Base-by-base conservation (phyloP, 768 basidiomycete genomes). In the Tremella mesenterica region DNA sequence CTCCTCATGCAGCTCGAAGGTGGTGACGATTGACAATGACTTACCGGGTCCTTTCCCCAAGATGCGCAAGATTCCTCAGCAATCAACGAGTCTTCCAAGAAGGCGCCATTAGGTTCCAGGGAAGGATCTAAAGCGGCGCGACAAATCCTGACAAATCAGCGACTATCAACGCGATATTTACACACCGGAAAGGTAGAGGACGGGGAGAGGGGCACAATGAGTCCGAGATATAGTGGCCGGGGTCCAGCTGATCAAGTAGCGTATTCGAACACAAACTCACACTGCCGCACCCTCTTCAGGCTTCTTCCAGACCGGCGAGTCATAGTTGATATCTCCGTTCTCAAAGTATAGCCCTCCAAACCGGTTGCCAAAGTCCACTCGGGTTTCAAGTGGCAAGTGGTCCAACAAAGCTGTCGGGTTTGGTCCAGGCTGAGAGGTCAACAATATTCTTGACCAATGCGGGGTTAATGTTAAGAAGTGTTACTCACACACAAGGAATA, bases 311-410 rank as follows among this genome's bases (percentile, higher is more conserved):
- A 36, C 21, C 12, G n/a, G n/a, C n/a, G 48, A 3, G 13, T 21
- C 29, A 50, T 33, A 23, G 25, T 50, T 23, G 29, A 45, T 34
- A 2, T 16, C 28, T 13, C 48, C 48, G 13, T 50, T 25, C 12
- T 50, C 48, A 14, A 18, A 9, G 28, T n/a, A 50, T 16, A 27
- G 18, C 46, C 29, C 50, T 25, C 52, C 52, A 26, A 45, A 53
- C 29, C 20, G 27, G 43, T 30, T 53, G 16, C 44, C 30, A 14
- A 53, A 34, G 28, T 53, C 44, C 21, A 10, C 26, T 20, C 46
- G 44, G 20, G 28, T 31, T 23, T 44, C 44, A 16, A 53, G 44
- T 6, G 52, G 20, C 52, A 41, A 53, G 29, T 53, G 52, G 18
- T 45, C 23, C 12, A 20, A 6, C 31, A 33, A 27, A 8, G n/a